Evolutionary conservation across 257 asterid species (phyloP).

Genomic region (Penstemon davidsonii): DNA sequence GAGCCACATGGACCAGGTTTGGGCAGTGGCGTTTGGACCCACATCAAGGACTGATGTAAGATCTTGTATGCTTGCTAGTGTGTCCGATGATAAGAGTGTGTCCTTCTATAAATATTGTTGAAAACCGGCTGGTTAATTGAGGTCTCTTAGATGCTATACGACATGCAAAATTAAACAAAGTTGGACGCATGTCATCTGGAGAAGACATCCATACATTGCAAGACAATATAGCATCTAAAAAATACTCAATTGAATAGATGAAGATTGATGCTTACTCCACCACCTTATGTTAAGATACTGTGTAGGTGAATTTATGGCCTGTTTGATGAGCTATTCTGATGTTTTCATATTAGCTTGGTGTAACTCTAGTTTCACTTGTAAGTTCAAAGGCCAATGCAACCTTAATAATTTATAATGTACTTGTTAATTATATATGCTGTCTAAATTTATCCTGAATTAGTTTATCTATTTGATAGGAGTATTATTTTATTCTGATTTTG

Average conservation of each 20-base stretch:
- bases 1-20: constrained; percentile 83
- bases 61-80: constrained; percentile 85
- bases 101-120: constrained; percentile 77
- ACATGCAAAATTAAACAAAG: no score
- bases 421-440: neutral
- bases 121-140: neutral
- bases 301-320: neutral
- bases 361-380: neutral
- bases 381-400: neutral
- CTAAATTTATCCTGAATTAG: neutral
- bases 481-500: neutral
- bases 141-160: no score
- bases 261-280: neutral
- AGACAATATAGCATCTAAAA: no score
- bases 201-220: no score
- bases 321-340: neutral
- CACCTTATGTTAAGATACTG: neutral
- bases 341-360: neutral
- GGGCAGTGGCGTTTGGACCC: constrained; percentile 94
- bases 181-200: no score
- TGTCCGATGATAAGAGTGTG: constrained; percentile 82
- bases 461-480: neutral
- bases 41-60: constrained; percentile 54
- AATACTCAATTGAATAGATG: no score
- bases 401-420: neutral